These are phyloP conservation scores for Coemansia linderi DNA, from an alignment of 371 early-diverging fungal genomes.

Conservation along the genomic window DNA sequence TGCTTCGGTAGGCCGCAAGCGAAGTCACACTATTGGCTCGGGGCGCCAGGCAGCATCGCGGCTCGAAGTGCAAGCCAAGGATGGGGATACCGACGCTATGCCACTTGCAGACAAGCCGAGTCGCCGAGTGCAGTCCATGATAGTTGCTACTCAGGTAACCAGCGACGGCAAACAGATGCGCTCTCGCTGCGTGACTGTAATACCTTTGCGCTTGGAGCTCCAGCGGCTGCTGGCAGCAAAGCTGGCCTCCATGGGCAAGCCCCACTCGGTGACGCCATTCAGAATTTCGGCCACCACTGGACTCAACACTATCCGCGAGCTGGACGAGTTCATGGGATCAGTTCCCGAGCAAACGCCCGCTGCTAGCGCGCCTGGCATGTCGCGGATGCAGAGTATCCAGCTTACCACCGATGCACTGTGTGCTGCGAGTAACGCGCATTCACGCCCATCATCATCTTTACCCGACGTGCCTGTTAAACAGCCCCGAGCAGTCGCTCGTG, in stretches of 20 bases:
- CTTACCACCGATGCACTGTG: slow-evolving; percentile 14
- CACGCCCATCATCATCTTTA: background rate
- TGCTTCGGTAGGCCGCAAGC: slow-evolving; percentile 39
- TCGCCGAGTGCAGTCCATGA: slow-evolving; percentile 43
- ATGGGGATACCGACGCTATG: slow-evolving; percentile 3
- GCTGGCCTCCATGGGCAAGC: slow-evolving; percentile 1
- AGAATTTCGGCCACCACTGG: background rate
- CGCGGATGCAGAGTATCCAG: slow-evolving; percentile 7
- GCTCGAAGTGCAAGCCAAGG: background rate
- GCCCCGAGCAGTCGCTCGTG: slow-evolving; percentile 9
- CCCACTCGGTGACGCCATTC: background rate
- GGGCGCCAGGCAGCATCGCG: slow-evolving; percentile 30
- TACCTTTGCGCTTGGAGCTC: slow-evolving; percentile 41
- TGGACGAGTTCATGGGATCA: background rate
- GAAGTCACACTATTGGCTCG: slow-evolving; percentile 43
- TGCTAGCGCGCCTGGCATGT: background rate
- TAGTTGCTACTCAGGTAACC: slow-evolving; percentile 5
- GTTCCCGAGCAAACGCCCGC: background rate
- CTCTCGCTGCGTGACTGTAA: slow-evolving; percentile 33
- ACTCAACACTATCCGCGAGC: slow-evolving; percentile 5
- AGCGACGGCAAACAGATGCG: slow-evolving; percentile 3
- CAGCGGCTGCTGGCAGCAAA: slow-evolving; percentile 29
- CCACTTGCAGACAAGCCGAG: slow-evolving; percentile 9
- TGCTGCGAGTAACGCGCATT: background rate
- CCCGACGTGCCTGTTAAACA: background rate